Base-by-base conservation (phyloP, 192 early-diverging fungal species). In the Chytriomyces confervae region DNA sequence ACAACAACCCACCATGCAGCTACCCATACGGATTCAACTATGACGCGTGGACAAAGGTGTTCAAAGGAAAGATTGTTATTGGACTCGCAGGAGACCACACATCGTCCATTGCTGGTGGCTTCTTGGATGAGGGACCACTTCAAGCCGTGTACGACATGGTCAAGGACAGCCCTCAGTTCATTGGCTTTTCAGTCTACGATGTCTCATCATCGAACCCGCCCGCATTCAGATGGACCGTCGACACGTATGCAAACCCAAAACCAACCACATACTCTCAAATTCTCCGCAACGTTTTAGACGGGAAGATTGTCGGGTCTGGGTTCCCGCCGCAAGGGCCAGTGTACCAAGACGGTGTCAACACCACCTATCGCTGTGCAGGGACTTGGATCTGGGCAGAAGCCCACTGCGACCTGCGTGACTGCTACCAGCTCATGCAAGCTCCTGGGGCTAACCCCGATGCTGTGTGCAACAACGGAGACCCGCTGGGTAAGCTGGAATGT, bases 121-220 rank as follows among this genome's bases (percentile, higher is more conserved):
- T 74, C n/a, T 44, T 74, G 1, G 72, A 74, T 11, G 23, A n/a
- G 5, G 72, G 72, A 20, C 72, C 72, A 0, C 36, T 74, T 2
- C 72, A 74, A 49, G 72, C 72, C 43, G 72, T 74, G 7, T 74
- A 74, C 44, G 72, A 74, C 46, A 74, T 74, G 72, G 61, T 74
- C 7, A 62, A 62, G 45, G 29, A 45, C 27, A 43, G 62, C 53
- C 7, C 53, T 6, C 72, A 74, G 43, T 74, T 74, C 46, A 36
- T 16, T 9, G 72, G 72, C 44, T 74, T 74, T 61, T 62, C 60
- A 16, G 61, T 74, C 11, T 74, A 74, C 46, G 72, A 74, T 46
- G 72, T 74, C 13, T 74, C 72, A 1, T 61, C 72, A 3, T 44
- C 27, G 11, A 74, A 74, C 61, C 72, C 72, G 2, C 72, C 72